Percentiles rank a stretch among this genome's conserved stretches.
phyloP scores from a whole-genome alignment of 2,329 filamentous ascomycete species.

The Aspergillus sp. region DNA sequence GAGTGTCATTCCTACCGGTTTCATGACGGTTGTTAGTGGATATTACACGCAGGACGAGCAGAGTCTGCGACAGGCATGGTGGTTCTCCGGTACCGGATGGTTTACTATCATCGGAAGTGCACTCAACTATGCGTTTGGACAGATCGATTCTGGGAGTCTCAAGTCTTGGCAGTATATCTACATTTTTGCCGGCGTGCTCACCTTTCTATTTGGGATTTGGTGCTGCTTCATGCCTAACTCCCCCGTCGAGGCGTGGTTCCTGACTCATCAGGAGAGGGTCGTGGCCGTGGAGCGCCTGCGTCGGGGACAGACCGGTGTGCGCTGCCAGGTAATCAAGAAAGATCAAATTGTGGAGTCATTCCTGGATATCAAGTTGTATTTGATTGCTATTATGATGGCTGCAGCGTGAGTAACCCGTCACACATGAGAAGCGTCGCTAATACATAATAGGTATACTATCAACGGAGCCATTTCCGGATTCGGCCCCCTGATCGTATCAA shows the following conservation, averaged over 20 bases:
- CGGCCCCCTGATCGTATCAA: conserved; percentile 70
- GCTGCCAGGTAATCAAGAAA: conserved; percentile 62
- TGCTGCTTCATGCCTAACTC: conserved; percentile 69
- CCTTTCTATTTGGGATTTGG: conserved; percentile 64
- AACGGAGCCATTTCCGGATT: conserved; percentile 73
- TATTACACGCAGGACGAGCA: conserved; percentile 69
- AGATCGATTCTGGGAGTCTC: conserved; percentile 58
- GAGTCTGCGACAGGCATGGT: conserved; percentile 65
- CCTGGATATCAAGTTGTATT: conserved; percentile 63
- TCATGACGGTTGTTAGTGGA: conserved; percentile 64
- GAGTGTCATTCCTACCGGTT: conserved; percentile 65
- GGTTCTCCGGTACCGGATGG: conserved; percentile 62
- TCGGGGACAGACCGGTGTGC: conserved; percentile 63
- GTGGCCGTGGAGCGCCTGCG: conserved; percentile 66
- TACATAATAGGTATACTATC: conserved; percentile 60
- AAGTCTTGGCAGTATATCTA: conserved; percentile 72
- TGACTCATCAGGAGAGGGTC: conserved; percentile 63
- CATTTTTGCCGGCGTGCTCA: conserved; percentile 64
- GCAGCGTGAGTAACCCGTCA: conserved; percentile 50
- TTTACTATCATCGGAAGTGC: conserved; percentile 65
- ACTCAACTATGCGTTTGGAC: conserved; percentile 68
- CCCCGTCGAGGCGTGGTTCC: conserved; percentile 69
- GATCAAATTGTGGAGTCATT: conserved; percentile 61
- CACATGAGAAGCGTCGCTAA: conserved; percentile 1
- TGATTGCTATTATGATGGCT: conserved; percentile 68